A percentile compares a stretch with the other conserved stretches of the same genome.
Evolutionary conservation across 495 filamentous ascomycete species (phyloP).

Genomic region (Talaromyces ruber): DNA sequence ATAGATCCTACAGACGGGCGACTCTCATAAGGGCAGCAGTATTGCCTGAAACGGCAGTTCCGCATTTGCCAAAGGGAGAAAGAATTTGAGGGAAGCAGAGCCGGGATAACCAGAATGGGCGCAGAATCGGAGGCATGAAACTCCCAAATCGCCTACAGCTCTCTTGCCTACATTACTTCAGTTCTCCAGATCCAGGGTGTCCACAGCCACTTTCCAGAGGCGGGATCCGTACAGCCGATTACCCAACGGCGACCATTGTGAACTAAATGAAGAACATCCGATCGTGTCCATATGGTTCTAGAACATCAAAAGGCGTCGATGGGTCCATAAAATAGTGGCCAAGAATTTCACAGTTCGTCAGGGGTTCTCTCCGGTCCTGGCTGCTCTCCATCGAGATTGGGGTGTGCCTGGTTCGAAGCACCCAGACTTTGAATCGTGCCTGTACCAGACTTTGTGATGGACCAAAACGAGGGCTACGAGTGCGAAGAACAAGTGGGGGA

Average conservation of each 20-base stretch:
- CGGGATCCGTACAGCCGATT: not conserved
- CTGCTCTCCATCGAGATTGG: not conserved
- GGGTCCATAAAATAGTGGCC: not conserved
- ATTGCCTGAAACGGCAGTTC: not conserved
- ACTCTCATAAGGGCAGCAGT: not conserved
- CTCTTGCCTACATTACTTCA: not conserved
- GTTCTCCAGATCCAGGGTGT: too few species aligned
- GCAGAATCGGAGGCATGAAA: not conserved
- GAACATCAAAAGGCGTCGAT: not conserved
- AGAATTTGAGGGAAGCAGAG: not conserved
- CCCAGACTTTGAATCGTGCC: not conserved
- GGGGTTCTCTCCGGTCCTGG: not conserved
- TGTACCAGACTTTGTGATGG: not conserved
- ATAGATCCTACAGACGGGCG: not conserved
- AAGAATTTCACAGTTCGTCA: not conserved
- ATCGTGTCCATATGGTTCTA: not conserved
- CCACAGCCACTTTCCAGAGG: too few species aligned
- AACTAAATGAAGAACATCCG: not conserved
- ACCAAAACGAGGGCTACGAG: not conserved
- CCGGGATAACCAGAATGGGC: not conserved
- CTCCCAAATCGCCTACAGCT: not conserved
- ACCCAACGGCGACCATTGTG: too few species aligned
- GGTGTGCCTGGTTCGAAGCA: not conserved
- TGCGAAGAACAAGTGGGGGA: not conserved
- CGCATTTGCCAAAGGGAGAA: not conserved